A percentile compares a stretch with the other conserved stretches of the same genome.
These are phyloP conservation scores for Calendula officinalis DNA, from an alignment of 129 eudicot genomes.

Conservation along the genomic window DNA sequence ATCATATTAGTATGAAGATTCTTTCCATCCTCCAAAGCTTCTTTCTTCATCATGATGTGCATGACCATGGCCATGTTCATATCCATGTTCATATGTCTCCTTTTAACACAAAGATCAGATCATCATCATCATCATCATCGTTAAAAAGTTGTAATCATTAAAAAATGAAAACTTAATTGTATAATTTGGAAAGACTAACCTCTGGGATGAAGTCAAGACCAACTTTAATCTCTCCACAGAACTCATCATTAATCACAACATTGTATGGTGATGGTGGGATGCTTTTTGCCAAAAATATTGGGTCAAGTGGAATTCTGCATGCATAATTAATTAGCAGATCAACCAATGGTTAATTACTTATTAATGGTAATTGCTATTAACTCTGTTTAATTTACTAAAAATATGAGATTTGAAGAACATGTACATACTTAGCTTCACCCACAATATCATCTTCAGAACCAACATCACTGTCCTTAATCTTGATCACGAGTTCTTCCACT, in stretches of 20 bases:
- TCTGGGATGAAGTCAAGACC: slow-evolving; percentile 74
- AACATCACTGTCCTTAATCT: slow-evolving; percentile 64
- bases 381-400: neutral
- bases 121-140: slow-evolving; percentile 2
- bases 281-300: slow-evolving; percentile 53
- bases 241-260: slow-evolving; percentile 68
- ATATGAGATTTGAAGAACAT: neutral
- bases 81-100: slow-evolving; percentile 39
- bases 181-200: slow-evolving; percentile 36
- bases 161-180: neutral
- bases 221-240: slow-evolving; percentile 62
- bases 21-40: slow-evolving; percentile 71
- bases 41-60: slow-evolving; percentile 35
- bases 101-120: slow-evolving; percentile 19
- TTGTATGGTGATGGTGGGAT: slow-evolving; percentile 64
- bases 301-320: slow-evolving; percentile 62
- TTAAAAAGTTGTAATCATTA: neutral
- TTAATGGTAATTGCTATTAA: neutral
- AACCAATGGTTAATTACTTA: neutral
- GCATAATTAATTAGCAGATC: slow-evolving; percentile 12
- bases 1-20: slow-evolving; percentile 43
- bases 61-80: slow-evolving; percentile 19
- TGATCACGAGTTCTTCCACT: slow-evolving; percentile 49
- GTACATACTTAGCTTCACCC: slow-evolving; percentile 64
- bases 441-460: slow-evolving; percentile 57